Base-by-base conservation (phyloP, 2,329 filamentous ascomycete genomes). In the Colletotrichum orbiculare region DNA sequence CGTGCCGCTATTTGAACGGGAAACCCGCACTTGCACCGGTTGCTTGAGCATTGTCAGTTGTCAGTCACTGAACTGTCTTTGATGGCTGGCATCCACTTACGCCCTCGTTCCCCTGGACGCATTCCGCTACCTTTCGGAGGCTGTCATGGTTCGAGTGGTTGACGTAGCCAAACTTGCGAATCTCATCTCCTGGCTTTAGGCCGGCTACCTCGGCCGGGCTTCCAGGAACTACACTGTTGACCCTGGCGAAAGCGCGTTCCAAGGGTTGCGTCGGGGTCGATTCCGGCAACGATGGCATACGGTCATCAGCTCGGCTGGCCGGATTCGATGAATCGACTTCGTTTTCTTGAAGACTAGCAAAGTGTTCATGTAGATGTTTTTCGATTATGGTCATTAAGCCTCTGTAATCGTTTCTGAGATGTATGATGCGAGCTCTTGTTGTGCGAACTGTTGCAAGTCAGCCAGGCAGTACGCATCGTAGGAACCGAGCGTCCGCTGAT, bases 381-480 rank as follows among this genome's bases (percentile, higher is more conserved):
- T 98, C 96, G 70, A 98, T 90, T 64, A 85, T 83, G 63, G 80
- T 80, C 94, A 98, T 97, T 47, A 97, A 80, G 43, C 89, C 88
- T 75, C 96, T 97, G 81, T 97, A 95, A 78, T 99, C 96, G 74
- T 97, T 98, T 69, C 92, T 90, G 43, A 98, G 84, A 70, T 90
- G 85, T 70, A 98, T 96, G 70, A 99, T 97, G 66, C 92, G 89
- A 35, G 94, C 87, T 77, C 96, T 87, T 42, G 94, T 97, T n/a
- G 93, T 97, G 67, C 96, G 92, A 74, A 99, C 93, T 96, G 72
- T 59, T 15, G 12, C 13, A 54, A 39, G 54, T 52, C 64, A 48
- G 69, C 73, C 54, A 25, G 38, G 10, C 35, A 8, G 37, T 15
- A 12, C 3, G 42, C 12, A 37, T 25, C 25, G 25, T 25, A 25